Conservation (phyloP, 306 rosid species). For the Mimosa bimucronata region DNA sequence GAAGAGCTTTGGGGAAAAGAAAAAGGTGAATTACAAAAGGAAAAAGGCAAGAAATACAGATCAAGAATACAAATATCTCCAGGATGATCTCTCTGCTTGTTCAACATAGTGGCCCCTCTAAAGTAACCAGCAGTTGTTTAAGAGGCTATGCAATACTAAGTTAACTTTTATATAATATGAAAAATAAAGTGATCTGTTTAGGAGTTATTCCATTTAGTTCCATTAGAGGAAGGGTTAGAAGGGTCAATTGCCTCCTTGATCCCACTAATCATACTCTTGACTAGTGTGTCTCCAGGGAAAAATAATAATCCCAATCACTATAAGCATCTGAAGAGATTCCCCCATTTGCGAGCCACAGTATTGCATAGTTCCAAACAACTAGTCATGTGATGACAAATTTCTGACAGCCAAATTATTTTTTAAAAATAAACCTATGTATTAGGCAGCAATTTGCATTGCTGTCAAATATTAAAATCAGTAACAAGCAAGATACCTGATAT, state of each 20-base stretch:
- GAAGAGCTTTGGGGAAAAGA: neutral
- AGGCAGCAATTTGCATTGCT: conserved; percentile 30
- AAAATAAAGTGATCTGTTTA: neutral
- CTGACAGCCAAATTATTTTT: neutral
- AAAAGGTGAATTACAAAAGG: neutral
- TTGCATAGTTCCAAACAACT: conserved; percentile 28
- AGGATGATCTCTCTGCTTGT: neutral
- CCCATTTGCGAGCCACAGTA: neutral
- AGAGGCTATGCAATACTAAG: neutral
- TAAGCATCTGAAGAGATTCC: conserved; percentile 10
- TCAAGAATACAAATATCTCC: neutral
- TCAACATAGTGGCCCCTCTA: neutral
- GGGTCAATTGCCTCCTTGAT: neutral
- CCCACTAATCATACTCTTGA: neutral
- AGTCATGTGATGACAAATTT: conserved; percentile 28
- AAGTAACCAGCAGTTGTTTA: neutral
- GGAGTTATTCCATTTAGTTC: neutral
- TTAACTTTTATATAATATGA: neutral
- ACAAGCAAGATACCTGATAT: conserved; percentile 55
- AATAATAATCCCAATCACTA: neutral
- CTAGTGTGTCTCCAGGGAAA: neutral
- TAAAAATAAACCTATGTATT: conserved; percentile 27
- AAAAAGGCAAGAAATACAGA: neutral
- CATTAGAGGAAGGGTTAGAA: neutral
- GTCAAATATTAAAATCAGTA: conserved; percentile 22